Conservation (phyloP, 2,329 filamentous ascomycete genomes). For the Tolypocladium ovalisporum region DNA sequence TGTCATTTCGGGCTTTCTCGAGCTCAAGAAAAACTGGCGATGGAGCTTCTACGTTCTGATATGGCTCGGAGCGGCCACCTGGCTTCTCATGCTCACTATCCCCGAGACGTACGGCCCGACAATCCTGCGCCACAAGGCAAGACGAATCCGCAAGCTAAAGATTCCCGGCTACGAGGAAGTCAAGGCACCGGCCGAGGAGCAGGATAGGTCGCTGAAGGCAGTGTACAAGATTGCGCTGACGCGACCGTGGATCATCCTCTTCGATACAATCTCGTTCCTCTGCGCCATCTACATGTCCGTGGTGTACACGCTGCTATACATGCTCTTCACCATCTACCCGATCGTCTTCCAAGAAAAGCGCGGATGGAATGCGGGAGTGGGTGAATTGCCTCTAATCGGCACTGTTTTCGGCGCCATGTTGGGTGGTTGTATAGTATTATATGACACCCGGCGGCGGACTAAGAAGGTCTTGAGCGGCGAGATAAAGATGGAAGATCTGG, state of each 20-base stretch:
- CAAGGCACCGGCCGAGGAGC: constrained; percentile 34
- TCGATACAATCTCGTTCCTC: constrained; percentile 41
- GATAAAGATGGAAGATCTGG: constrained; percentile 11
- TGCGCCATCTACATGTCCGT: constrained; percentile 41
- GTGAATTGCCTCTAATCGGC: constrained; percentile 39
- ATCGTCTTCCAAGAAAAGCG: constrained; percentile 41
- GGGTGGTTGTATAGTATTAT: constrained; percentile 28
- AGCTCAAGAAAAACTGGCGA: constrained; percentile 42
- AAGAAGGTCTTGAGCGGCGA: constrained; percentile 28
- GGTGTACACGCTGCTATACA: constrained; percentile 42
- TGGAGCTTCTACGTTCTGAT: constrained; percentile 41
- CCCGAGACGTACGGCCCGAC: constrained; percentile 44
- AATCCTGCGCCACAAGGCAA: constrained; percentile 42
- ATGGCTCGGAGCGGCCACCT: constrained; percentile 27
- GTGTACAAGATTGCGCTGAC: constrained; percentile 42
- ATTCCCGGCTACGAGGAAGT: constrained; percentile 42
- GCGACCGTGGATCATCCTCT: constrained; percentile 41
- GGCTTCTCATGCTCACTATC: constrained; percentile 41
- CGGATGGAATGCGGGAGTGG: constrained; percentile 43
- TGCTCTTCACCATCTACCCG: constrained; percentile 48
- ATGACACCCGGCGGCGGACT: constrained; percentile 24
- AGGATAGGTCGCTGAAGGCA: constrained; percentile 26
- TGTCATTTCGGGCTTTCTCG: constrained; percentile 43
- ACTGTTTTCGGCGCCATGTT: constrained; percentile 35
- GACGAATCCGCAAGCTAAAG: constrained; percentile 34